Evolutionary conservation across 2,329 filamentous ascomycete genomes (phyloP).

Genomic region (Stenocarpella maydis): DNA sequence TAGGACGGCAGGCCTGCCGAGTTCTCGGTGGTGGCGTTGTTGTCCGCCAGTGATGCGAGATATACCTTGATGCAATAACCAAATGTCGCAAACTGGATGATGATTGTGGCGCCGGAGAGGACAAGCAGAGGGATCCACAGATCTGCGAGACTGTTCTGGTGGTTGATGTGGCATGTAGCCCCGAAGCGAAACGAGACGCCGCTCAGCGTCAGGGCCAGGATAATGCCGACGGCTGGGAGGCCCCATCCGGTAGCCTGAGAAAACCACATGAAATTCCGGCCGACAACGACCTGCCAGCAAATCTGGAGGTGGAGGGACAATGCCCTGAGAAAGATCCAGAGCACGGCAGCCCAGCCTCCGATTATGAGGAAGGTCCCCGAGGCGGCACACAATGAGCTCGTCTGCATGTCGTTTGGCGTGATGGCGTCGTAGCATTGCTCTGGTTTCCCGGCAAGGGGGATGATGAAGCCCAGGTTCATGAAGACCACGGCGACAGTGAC

Average conservation of each 20-base stretch:
- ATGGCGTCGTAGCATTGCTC: conserved; percentile 88
- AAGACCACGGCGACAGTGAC: conserved; percentile 78
- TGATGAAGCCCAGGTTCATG: conserved; percentile 89
- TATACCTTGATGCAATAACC: conserved; percentile 96
- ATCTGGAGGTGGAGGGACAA: conserved; percentile 96
- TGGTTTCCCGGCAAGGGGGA: conserved; percentile 81
- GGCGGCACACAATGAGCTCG: conserved; percentile 81
- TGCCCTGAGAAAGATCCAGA: conserved; percentile 92
- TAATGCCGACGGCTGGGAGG: conserved; percentile 78
- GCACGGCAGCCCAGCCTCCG: conserved; percentile 82
- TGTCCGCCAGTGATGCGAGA: conserved; percentile 81
- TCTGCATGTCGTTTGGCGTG: conserved; percentile 92
- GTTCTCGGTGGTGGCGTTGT: conserved; percentile 72
- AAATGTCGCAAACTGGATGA: conserved; percentile 86
- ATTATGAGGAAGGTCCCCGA: conserved; percentile 87
- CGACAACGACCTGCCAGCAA: conserved; percentile 94
- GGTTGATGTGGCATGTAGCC: conserved; percentile 92
- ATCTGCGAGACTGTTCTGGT: conserved; percentile 79
- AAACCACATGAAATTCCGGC: conserved; percentile 87
- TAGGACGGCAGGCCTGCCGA: conserved; percentile 76
- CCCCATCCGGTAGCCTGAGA: conserved; percentile 85
- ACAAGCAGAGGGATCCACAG: conserved; percentile 91
- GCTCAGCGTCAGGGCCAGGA: conserved; percentile 80
- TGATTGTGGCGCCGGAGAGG: conserved; percentile 77
- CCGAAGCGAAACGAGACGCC: conserved; percentile 96